phyloP scores from a whole-genome alignment of 352 stramenopile genomes.

The Pythium coloratum region DNA sequence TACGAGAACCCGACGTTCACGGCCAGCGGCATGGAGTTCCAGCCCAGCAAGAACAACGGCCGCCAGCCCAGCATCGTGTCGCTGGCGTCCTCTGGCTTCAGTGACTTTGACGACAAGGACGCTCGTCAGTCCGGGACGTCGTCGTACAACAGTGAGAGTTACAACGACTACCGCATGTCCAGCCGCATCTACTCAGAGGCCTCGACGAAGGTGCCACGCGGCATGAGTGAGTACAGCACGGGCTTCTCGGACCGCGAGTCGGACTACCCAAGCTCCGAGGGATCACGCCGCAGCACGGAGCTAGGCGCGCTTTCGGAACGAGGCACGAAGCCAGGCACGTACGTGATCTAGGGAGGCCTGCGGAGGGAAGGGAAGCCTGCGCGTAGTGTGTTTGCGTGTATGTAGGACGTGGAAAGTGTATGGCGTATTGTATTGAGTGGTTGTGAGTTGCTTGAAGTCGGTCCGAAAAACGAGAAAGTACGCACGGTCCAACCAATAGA shows the following conservation, averaged over 20 bases:
- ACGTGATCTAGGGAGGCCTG: slow-evolving; percentile 8
- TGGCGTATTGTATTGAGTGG: background rate
- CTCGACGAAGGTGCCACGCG: background rate
- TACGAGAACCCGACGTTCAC: slow-evolving; percentile 20
- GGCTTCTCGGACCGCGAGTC: slow-evolving; percentile 21
- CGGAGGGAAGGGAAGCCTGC: background rate
- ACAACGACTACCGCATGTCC: slow-evolving; percentile 11
- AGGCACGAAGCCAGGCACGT: slow-evolving; percentile 8
- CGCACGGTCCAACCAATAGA: background rate
- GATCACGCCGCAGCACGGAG: slow-evolving; percentile 18
- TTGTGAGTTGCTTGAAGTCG: background rate
- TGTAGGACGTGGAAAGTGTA: background rate
- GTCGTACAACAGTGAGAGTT: slow-evolving; percentile 1
- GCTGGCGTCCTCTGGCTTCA: slow-evolving; percentile 12
- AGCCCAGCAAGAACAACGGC: background rate
- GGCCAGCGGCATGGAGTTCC: slow-evolving; percentile 22
- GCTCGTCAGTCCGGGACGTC: slow-evolving; percentile 7
- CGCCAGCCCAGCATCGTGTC: slow-evolving; percentile 10
- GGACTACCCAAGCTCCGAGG: slow-evolving; percentile 7
- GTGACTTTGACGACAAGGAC: slow-evolving; percentile 6
- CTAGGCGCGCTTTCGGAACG: slow-evolving; percentile 18
- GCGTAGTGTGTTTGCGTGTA: background rate
- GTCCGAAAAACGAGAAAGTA: background rate
- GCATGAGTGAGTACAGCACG: slow-evolving; percentile 9
- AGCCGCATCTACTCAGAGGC: slow-evolving; percentile 20